Evolutionary conservation across 139 green algal species (phyloP).

Genomic region (Tetratostichococcus sp.): DNA sequence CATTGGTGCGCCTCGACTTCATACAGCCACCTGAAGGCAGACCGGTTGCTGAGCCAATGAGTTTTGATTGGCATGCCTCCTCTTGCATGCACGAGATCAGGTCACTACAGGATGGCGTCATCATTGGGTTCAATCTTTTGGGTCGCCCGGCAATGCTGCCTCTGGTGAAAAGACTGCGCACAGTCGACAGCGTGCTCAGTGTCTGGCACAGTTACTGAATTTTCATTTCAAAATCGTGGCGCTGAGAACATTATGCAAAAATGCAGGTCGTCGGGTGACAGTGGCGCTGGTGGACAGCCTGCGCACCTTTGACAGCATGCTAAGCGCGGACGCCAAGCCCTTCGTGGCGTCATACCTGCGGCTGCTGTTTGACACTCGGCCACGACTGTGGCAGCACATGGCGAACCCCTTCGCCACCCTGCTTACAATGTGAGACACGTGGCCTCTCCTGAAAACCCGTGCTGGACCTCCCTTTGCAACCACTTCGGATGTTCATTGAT

Average conservation of each 20-base stretch:
- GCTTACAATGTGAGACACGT: background rate
- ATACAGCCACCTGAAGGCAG: background rate
- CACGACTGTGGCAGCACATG: background rate
- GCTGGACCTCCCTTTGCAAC: background rate
- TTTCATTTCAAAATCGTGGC: too few relatives aligned
- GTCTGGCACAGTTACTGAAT: too few relatives aligned
- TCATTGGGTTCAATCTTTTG: too few relatives aligned
- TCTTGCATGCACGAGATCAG: too few relatives aligned
- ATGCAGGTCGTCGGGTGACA: slow-evolving; percentile 14
- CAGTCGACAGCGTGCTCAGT: too few relatives aligned
- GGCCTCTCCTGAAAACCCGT: background rate
- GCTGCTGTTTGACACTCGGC: slow-evolving; percentile 4
- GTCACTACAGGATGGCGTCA: too few relatives aligned
- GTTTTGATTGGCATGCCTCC: background rate
- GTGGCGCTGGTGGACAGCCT: slow-evolving; percentile 12
- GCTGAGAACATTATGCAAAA: background rate
- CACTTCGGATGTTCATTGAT: background rate
- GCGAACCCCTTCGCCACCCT: background rate
- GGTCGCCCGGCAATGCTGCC: too few relatives aligned
- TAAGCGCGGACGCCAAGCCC: slow-evolving; percentile 19
- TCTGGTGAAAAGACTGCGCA: too few relatives aligned
- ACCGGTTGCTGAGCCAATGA: background rate
- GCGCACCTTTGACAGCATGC: slow-evolving; percentile 3
- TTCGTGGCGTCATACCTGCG: slow-evolving; percentile 9
- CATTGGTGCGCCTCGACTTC: too few relatives aligned